Evolutionary conservation across 768 basidiomycete genomes (phyloP), one percentile per base, ranked within the genome.

Genomic region (Crepidotus variabilis): DNA sequence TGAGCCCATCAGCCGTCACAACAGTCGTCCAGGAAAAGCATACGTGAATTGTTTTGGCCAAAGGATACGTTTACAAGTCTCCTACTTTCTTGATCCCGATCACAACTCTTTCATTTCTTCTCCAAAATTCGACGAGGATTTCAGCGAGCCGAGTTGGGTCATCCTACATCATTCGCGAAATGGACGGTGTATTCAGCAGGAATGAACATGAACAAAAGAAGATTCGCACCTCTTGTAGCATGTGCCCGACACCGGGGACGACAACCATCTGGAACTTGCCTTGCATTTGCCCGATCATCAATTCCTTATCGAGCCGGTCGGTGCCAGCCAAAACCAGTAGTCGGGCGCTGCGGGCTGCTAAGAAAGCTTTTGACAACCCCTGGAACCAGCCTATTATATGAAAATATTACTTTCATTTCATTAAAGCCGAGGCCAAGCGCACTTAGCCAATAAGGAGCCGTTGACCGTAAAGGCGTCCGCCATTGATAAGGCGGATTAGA

Each of bases 211-310:
- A 8, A 28, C 28, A 28, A 28, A 28, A 28, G 28, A 28, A 28
- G 8, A 4, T 28, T 28, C 28, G 28, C 28, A 93, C 94, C 79
- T 98, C 96, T 47, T 98, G 96, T 21, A 99, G 67, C 76, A 97
- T 90, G 66, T 99, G 97, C 0, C 97, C 96, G 0, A 92, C 92
- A 33, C 86, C 85, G 8, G 85, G 82, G 57, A 96, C 80, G 35
- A 99, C 93, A 21, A 82, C 87, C 69, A 98, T 80, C 72, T 98
- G 96, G 71, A 98, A 99, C 69, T 97, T 98, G 65, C 88, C 92
- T 68, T 88, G 92, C 93, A 96, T 95, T 67, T 95, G 93, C 0
- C 90, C 97, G 50, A 98, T 94, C 88, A 96, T 97, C 47, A 99
- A 79, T 61, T 92, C 86, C 62, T 84, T 88, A 65, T 99, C 97